Base-by-base conservation (phyloP, 2,329 filamentous ascomycete genomes). In the Arthrobotrys sinensis region DNA sequence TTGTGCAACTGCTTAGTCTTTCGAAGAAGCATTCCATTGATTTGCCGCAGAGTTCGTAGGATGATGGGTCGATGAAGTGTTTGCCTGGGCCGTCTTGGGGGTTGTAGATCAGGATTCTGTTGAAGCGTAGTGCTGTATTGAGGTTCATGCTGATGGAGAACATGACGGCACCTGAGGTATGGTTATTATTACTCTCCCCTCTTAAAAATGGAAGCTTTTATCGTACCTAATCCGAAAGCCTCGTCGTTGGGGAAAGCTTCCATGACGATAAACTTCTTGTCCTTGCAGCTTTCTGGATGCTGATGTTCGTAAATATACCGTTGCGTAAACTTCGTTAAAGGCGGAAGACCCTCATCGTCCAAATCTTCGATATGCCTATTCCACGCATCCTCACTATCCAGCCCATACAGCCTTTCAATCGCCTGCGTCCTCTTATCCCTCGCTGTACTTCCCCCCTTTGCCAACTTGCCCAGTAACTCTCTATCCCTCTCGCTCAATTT, bases 11-110 rank as follows among this genome's bases (percentile, higher is more conserved):
- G 40, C 63, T 80, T 3, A 82, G 36, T 4, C 46, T 55, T 55
- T 81, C 81, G 52, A 82, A 82, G 16, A 81, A 80, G 12, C 76
- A 81, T 43, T 81, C 79, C 14, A 82, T 50, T 3, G 79, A 80
- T 32, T 77, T 76, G 4, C 79, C 78, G 45, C 81, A 81, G 2
- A 65, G 10, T 38, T 76, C 43, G 38, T 72, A 19, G 19, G 43
- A 66, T 16, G 67, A 63, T 34, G 63, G 19, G 45, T 78, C 66
- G 45, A 81, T 70, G 45, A 81, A 80, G 45, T 80, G 80, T 64
- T 40, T 62, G 7, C 81, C 80, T 3, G 81, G 80, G 2, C 79
- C 72, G 6, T 68, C 40, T 36, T 43, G 10, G 14, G 76, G 45
- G 68, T 80, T 66, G 53, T 81, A 81, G 32, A 80, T 52, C 3